phyloP scores from a whole-genome alignment of 2,329 filamentous ascomycete species.

The Exserohilum rostratum region DNA sequence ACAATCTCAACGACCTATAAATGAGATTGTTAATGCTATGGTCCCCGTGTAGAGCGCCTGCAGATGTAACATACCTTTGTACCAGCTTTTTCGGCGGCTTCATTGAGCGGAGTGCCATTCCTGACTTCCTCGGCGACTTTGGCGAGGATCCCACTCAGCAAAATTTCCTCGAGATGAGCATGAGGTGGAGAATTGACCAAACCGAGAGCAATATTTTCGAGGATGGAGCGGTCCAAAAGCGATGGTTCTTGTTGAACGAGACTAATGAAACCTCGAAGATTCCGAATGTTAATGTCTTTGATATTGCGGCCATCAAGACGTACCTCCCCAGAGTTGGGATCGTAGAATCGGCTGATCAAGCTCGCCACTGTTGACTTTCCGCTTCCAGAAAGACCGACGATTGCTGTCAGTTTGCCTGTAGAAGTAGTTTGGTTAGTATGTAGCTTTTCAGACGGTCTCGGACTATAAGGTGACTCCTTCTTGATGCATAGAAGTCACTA shows the following conservation, averaged over 20 bases:
- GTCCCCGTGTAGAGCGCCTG: too few species aligned
- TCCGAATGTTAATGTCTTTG: conserved; percentile 46
- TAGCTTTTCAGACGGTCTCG: too few species aligned
- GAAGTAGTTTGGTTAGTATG: neutral
- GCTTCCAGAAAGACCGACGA: conserved; percentile 52
- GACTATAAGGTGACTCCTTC: too few species aligned
- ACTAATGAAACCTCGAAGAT: conserved; percentile 46
- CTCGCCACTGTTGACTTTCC: conserved; percentile 52
- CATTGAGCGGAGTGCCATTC: conserved; percentile 56
- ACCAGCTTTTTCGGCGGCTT: conserved; percentile 22
- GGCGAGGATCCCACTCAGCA: conserved; percentile 58
- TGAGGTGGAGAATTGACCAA: conserved; percentile 52
- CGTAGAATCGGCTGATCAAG: conserved; percentile 49
- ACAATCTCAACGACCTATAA: conserved; percentile 55
- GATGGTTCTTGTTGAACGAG: conserved; percentile 60
- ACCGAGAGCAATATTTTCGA: conserved; percentile 62
- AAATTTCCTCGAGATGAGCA: conserved; percentile 50
- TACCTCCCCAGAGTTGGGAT: conserved; percentile 58
- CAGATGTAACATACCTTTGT: conserved; percentile 14
- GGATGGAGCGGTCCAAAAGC: conserved; percentile 58
- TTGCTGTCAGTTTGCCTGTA: conserved; percentile 48
- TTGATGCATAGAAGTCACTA: neutral
- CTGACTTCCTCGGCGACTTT: conserved; percentile 61
- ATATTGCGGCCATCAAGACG: conserved; percentile 62
- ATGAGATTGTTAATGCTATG: neutral